Evolutionary conservation across 805 yeast genomes (phyloP).

Genomic region (Barnettozyma botsteinii): DNA sequence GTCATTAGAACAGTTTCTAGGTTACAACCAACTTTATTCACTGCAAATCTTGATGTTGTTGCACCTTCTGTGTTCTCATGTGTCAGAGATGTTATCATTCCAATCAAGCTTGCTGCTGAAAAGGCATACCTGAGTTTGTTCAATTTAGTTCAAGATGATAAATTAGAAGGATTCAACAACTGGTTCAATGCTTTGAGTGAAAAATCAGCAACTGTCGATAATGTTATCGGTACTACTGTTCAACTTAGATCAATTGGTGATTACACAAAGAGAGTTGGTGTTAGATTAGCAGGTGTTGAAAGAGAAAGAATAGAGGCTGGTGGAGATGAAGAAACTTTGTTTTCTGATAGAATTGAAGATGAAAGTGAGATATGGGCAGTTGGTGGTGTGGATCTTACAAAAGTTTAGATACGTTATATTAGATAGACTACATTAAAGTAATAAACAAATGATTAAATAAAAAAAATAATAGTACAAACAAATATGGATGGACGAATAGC

Average conservation of each 20-base stretch:
- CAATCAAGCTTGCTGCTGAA: slow-evolving; percentile 91
- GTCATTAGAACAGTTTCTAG: slow-evolving; percentile 72
- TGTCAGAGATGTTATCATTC: slow-evolving; percentile 83
- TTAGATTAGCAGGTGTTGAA: slow-evolving; percentile 78
- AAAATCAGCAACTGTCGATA: slow-evolving; percentile 31
- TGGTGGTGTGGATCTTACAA: slow-evolving; percentile 55
- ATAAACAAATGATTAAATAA: background rate
- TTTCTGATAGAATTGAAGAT: slow-evolving; percentile 80
- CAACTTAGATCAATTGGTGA: slow-evolving; percentile 77
- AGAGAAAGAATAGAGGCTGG: slow-evolving; percentile 85
- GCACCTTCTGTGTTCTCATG: slow-evolving; percentile 75
- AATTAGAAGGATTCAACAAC: slow-evolving; percentile 43
- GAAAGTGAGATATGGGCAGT: slow-evolving; percentile 85
- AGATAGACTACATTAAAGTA: no score
- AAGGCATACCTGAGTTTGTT: slow-evolving; percentile 75
- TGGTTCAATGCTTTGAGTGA: slow-evolving; percentile 53
- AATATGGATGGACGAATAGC: no score
- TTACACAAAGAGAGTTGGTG: slow-evolving; percentile 86
- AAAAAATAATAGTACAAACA: no score
- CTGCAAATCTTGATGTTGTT: slow-evolving; percentile 48
- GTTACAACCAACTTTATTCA: slow-evolving; percentile 46
- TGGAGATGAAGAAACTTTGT: slow-evolving; percentile 82
- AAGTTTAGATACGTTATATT: slow-evolving; percentile 13
- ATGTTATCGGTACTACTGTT: slow-evolving; percentile 43
- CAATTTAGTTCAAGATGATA: slow-evolving; percentile 62